Evolutionary conservation across 345 rosid genomes (phyloP), one percentile per base, ranked within the genome.

Genomic region (Atalantia buxifolia): DNA sequence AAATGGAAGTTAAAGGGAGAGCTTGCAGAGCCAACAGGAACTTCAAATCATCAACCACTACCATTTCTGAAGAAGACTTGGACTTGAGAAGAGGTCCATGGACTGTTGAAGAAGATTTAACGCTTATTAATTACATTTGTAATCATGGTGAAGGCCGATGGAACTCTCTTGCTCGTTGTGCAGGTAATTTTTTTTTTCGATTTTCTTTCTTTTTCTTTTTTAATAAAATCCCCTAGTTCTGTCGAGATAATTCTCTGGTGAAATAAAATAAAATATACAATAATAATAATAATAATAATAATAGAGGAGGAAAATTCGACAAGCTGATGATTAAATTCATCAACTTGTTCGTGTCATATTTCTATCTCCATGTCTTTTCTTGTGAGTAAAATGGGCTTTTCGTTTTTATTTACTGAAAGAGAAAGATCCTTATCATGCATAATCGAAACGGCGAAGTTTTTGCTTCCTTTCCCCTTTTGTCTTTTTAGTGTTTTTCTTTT

Each of bases 81-180:
- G 91, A 90, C 65, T 79, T 95, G 9, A 86, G 92, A 72, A 82
- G 93, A 81, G 99, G 99, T 10, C 99, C 98, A 2, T 95, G 99
- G 99, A 91, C 94, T 0, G 87, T 90, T 48, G 97, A 95, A 80
- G 99, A 95, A 85, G 98, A 93, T 83, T 82, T 87, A 60, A 91
- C 89, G 69, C 97, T 95, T 84, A 82, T 91, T 62, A 88, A 92
- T 87, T 91, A 90, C 90, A 91, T 95, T 86, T 78, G 89, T 78
- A 74, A 80, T 45, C 92, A 95, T 16, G 98, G 97, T 28, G 97
- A 93, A 76, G 99, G 99, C 53, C 91, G 98, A 74, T 95, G 99
- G 99, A 95, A 95, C 77, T 86, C 92, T 55, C 93, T 93, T 42
- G 89, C 99, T 35, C 90, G 92, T 74, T 82, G 84, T 71, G 97